Evolutionary conservation across 2,329 filamentous ascomycete genomes (phyloP).

Genomic region (Pseudogymnoascus sp.): DNA sequence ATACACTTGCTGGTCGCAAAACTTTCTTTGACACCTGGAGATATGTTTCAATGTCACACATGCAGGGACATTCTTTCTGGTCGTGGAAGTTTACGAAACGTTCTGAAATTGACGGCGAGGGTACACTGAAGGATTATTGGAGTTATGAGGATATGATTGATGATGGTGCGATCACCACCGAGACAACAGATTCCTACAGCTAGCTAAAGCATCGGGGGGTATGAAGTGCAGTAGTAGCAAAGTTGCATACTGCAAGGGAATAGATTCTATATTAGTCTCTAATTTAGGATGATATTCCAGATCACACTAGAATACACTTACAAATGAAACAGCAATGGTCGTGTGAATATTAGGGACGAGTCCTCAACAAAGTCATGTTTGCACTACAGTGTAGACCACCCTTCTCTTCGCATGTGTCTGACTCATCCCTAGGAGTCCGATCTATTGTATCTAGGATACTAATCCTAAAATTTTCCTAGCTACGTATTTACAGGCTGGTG

Average conservation of each 20-base stretch:
- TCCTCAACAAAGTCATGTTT: too few relatives aligned
- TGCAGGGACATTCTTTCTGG: conserved; percentile 27
- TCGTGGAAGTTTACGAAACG: conserved; percentile 17
- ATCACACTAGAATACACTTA: not conserved
- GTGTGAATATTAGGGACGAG: too few relatives aligned
- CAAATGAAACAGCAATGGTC: not conserved
- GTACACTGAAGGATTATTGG: conserved; percentile 12
- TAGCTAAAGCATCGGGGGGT: not conserved
- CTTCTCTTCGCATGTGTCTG: too few relatives aligned
- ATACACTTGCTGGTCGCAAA: conserved; percentile 24
- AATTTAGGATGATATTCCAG: not conserved
- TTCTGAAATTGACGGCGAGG: conserved; percentile 12
- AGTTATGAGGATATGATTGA: conserved; percentile 1
- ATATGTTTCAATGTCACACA: conserved; percentile 28
- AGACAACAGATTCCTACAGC: not conserved
- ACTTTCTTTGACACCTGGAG: conserved; percentile 26
- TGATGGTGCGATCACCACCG: not conserved
- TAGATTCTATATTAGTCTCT: not conserved
- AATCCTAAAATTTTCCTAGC: not conserved
- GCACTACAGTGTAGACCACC: not conserved
- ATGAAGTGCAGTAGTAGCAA: not conserved
- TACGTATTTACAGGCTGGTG: not conserved
- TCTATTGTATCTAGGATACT: not conserved
- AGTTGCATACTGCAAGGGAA: not conserved
- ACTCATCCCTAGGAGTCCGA: too few relatives aligned